A percentile compares a stretch with the other conserved stretches of the same genome.
Evolutionary conservation across 179 eudicot species (phyloP).

Genomic region (Silene noctiflora): DNA sequence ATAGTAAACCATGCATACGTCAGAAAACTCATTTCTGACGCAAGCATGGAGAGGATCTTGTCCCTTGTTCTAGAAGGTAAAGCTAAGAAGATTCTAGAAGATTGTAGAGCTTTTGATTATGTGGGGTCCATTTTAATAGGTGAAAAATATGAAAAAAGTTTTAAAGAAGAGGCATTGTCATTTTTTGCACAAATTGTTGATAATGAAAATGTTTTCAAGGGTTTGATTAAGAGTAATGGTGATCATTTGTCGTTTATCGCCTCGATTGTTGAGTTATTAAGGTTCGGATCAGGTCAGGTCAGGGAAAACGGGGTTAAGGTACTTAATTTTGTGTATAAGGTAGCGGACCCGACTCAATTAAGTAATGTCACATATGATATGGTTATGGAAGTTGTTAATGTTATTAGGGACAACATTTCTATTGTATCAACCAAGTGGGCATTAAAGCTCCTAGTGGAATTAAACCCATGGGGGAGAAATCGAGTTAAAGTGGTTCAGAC

Average conservation of each 20-base stretch:
- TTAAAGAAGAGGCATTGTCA: constrained; percentile 50
- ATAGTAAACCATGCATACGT: constrained; percentile 28
- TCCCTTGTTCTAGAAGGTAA: constrained; percentile 1
- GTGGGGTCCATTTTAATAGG: constrained; percentile 22
- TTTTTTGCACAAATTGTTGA: constrained; percentile 37
- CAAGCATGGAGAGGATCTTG: constrained; percentile 26
- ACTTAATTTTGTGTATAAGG: constrained; percentile 27
- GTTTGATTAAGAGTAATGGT: constrained; percentile 30
- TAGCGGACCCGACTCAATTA: constrained; percentile 32
- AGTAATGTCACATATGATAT: constrained; percentile 15
- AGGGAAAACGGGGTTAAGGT: constrained; percentile 24
- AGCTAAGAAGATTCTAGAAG: constrained; percentile 21
- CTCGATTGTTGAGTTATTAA: constrained; percentile 17
- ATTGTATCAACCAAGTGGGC: constrained; percentile 38
- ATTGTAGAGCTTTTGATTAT: constrained; percentile 26
- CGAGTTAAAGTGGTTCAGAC: constrained; percentile 56
- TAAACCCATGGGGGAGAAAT: constrained; percentile 55
- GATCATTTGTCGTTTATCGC: constrained; percentile 21
- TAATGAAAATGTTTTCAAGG: constrained; percentile 28
- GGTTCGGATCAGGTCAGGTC: constrained; percentile 18
- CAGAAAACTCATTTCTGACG: constrained; percentile 28
- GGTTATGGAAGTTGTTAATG: constrained; percentile 14
- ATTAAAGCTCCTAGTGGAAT: constrained; percentile 47
- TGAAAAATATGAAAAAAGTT: neutral
- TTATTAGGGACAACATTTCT: constrained; percentile 27